Evolutionary conservation across 2,329 filamentous ascomycete species (phyloP).

Genomic region (Nothophaeocryptopus gaeumannii): DNA sequence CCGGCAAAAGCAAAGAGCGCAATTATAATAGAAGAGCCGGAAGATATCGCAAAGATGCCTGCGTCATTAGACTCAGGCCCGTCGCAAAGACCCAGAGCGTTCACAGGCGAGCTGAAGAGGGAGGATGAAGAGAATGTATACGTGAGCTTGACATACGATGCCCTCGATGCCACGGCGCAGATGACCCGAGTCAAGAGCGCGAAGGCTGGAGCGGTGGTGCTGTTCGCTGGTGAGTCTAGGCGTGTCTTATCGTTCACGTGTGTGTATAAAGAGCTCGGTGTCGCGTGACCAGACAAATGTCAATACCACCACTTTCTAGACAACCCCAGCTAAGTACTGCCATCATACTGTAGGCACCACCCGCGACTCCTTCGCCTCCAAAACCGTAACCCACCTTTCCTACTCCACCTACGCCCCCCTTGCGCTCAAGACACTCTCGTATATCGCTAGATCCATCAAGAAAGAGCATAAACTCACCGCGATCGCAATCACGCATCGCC

Average conservation of each 20-base stretch:
- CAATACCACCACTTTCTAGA: neutral
- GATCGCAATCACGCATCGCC: constrained; percentile 77
- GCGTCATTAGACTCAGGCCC: too few species aligned
- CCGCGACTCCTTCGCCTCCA: constrained; percentile 68
- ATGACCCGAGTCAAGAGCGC: constrained; percentile 70
- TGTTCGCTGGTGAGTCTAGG: constrained; percentile 63
- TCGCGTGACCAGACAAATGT: neutral
- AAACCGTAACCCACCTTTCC: constrained; percentile 69
- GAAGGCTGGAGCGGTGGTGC: constrained; percentile 70
- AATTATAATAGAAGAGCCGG: too few species aligned
- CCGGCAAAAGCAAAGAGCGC: too few species aligned
- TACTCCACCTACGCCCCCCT: constrained; percentile 73
- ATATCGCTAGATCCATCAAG: constrained; percentile 59
- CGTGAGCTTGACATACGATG: constrained; percentile 65
- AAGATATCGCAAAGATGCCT: too few species aligned
- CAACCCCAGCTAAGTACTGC: constrained; percentile 1
- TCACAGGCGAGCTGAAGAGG: constrained; percentile 30
- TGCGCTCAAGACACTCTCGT: constrained; percentile 66
- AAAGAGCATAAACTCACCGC: constrained; percentile 64
- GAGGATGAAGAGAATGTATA: constrained; percentile 51
- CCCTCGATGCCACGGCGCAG: constrained; percentile 56
- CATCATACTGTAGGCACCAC: constrained; percentile 47
- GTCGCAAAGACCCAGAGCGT: constrained; percentile 1
- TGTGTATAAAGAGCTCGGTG: constrained; percentile 30
- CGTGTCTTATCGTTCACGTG: neutral